These are phyloP conservation scores for Aspergillus kassunensis DNA, from an alignment of 495 filamentous ascomycete genomes.

Conservation along the genomic window DNA sequence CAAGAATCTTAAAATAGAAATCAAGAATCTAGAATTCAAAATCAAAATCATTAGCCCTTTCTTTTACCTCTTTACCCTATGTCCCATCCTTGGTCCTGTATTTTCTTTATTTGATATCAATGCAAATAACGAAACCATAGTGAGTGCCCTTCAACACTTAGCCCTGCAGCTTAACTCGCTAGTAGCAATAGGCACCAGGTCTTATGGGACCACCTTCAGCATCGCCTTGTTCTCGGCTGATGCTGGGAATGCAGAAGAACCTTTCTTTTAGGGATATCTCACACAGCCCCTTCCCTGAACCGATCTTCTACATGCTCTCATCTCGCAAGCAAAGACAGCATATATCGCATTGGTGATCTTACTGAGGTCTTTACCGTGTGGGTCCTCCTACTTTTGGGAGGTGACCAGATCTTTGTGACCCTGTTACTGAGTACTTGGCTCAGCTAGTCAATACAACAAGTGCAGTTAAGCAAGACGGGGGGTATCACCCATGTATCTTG, in stretches of 20 bases:
- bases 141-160: slow-evolving; percentile 9
- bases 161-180: slow-evolving; percentile 12
- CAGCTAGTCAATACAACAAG: slow-evolving; percentile 40
- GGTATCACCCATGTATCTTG: slow-evolving; percentile 35
- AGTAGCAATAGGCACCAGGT: slow-evolving; percentile 2
- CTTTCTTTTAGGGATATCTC: slow-evolving; percentile 40
- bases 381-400: slow-evolving; percentile 39
- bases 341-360: slow-evolving; percentile 46
- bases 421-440: slow-evolving; percentile 50
- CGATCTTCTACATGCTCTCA: slow-evolving; percentile 8
- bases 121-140: slow-evolving; percentile 22
- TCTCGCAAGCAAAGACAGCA: slow-evolving; percentile 27
- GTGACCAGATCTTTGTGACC: slow-evolving; percentile 32
- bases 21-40: no score
- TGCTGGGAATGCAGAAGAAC: slow-evolving; percentile 21
- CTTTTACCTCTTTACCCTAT: slow-evolving; percentile 31
- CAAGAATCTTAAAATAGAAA: no score
- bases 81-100: slow-evolving; percentile 47
- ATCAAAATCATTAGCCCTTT: slow-evolving; percentile 13
- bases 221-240: slow-evolving; percentile 49
- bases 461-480: background rate
- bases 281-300: slow-evolving; percentile 38
- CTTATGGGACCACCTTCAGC: slow-evolving; percentile 38
- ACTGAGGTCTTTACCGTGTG: slow-evolving; percentile 46
- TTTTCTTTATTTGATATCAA: slow-evolving; percentile 41